These are phyloP conservation scores for Niebla homalea DNA, from an alignment of 495 filamentous ascomycete genomes.

Conservation along the genomic window DNA sequence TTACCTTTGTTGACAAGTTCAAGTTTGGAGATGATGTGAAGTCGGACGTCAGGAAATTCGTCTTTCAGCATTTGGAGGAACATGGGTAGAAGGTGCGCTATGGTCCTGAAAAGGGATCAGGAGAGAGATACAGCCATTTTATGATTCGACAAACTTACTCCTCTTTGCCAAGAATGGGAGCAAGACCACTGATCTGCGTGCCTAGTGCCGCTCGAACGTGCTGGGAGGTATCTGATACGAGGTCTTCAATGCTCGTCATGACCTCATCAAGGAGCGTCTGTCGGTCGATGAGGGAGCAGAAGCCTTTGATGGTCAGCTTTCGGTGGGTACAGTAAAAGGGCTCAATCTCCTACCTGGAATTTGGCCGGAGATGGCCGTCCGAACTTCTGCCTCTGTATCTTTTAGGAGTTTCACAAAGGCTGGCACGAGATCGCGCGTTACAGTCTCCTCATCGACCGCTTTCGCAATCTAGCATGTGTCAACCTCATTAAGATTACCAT, in stretches of 20 bases:
- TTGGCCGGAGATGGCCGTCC: constrained; percentile 92
- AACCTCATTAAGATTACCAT: constrained; percentile 1
- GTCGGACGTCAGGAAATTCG: constrained; percentile 91
- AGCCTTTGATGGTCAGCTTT: constrained; percentile 43
- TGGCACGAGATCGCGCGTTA: constrained; percentile 84
- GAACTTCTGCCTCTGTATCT: constrained; percentile 92
- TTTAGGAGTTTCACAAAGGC: constrained; percentile 96
- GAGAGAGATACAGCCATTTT: constrained; percentile 1
- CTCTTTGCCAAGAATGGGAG: constrained; percentile 93
- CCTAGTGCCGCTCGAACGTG: constrained; percentile 92
- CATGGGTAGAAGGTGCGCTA: constrained; percentile 93
- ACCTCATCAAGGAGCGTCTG: constrained; percentile 87
- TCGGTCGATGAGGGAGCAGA: constrained; percentile 77
- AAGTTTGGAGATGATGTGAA: constrained; percentile 97
- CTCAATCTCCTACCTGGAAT: constrained; percentile 57
- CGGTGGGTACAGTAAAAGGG: background rate
- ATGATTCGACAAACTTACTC: constrained; percentile 47
- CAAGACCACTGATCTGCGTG: constrained; percentile 92
- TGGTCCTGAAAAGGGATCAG: constrained; percentile 50
- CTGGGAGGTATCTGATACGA: constrained; percentile 90
- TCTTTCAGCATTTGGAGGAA: constrained; percentile 99
- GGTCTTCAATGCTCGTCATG: constrained; percentile 90
- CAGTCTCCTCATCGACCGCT: constrained; percentile 94
- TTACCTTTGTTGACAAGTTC: constrained; percentile 93
- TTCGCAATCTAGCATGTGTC: constrained; percentile 63